phyloP scores from a whole-genome alignment of 768 basidiomycete species.

The Leccinum boreale region DNA sequence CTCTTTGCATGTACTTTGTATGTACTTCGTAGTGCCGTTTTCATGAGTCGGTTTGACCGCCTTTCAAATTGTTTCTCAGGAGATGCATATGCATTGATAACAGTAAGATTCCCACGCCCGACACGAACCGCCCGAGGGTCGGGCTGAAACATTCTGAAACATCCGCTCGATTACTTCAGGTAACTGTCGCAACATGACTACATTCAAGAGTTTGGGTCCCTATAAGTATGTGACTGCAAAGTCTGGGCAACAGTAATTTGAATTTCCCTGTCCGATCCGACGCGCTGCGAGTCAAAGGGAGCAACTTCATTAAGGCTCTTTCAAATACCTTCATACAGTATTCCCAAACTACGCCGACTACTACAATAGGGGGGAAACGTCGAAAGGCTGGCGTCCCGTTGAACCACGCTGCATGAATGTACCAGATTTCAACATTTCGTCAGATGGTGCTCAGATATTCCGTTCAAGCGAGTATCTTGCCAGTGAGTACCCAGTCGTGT shows the following conservation, averaged over 20 bases:
- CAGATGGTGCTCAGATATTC: not conserved
- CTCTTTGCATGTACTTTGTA: not conserved
- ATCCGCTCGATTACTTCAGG: not conserved
- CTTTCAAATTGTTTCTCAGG: not conserved
- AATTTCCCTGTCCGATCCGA: not conserved
- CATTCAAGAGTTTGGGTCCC: not conserved
- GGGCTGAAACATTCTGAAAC: not conserved
- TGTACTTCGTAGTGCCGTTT: too few relatives aligned
- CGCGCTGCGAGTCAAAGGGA: too few relatives aligned
- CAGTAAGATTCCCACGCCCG: not conserved
- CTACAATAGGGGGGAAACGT: not conserved
- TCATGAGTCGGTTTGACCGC: not conserved
- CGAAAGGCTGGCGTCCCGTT: not conserved
- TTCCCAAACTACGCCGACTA: not conserved
- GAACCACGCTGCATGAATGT: slow-evolving; percentile 3
- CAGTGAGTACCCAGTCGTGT: slow-evolving; percentile 1
- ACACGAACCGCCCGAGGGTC: not conserved
- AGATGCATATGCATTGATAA: too few relatives aligned
- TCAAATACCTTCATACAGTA: not conserved
- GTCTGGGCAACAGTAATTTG: not conserved
- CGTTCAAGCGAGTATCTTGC: slow-evolving; percentile 7
- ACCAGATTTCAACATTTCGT: too few relatives aligned
- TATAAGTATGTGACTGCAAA: too few relatives aligned
- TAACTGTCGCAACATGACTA: not conserved
- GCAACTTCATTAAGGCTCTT: not conserved